These are phyloP conservation scores for Alternaria arbusti DNA, from an alignment of 2,329 filamentous ascomycete genomes.

Conservation along the genomic window DNA sequence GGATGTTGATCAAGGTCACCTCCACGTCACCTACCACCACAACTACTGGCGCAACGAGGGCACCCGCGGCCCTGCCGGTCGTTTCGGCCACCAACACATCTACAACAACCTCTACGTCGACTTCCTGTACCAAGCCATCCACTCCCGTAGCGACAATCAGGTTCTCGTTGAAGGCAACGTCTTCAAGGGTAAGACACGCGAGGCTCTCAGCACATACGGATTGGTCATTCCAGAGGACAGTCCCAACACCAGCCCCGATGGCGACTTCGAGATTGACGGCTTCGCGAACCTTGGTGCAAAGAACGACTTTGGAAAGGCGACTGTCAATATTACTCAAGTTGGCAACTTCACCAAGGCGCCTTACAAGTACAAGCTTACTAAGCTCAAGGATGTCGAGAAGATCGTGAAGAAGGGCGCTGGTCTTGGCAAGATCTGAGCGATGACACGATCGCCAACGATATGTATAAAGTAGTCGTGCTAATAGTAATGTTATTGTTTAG, in stretches of 20 bases:
- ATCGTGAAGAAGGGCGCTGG: slow-evolving; percentile 55
- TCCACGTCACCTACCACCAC: slow-evolving; percentile 70
- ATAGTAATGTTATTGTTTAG: neutral
- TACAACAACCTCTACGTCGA: slow-evolving; percentile 60
- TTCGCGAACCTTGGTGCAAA: slow-evolving; percentile 61
- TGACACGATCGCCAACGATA: neutral
- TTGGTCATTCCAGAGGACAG: slow-evolving; percentile 63
- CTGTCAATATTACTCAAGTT: slow-evolving; percentile 60
- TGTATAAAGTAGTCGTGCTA: neutral
- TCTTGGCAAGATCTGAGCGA: slow-evolving; percentile 50
- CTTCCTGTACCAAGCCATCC: slow-evolving; percentile 49
- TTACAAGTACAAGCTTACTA: slow-evolving; percentile 59
- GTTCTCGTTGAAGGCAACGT: slow-evolving; percentile 56
- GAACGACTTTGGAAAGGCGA: slow-evolving; percentile 58
- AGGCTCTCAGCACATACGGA: slow-evolving; percentile 61
- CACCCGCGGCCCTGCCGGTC: slow-evolving; percentile 67
- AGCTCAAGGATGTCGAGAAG: slow-evolving; percentile 51
- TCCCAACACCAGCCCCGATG: slow-evolving; percentile 61
- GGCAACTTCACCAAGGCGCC: slow-evolving; percentile 58
- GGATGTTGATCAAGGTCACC: slow-evolving; percentile 65
- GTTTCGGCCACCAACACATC: slow-evolving; percentile 70
- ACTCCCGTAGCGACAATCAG: slow-evolving; percentile 54
- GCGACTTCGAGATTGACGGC: slow-evolving; percentile 62
- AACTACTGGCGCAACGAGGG: slow-evolving; percentile 71
- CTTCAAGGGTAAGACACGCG: slow-evolving; percentile 55